Evolutionary conservation across 495 filamentous ascomycete genomes (phyloP).

Genomic region (Penicillium soppii): DNA sequence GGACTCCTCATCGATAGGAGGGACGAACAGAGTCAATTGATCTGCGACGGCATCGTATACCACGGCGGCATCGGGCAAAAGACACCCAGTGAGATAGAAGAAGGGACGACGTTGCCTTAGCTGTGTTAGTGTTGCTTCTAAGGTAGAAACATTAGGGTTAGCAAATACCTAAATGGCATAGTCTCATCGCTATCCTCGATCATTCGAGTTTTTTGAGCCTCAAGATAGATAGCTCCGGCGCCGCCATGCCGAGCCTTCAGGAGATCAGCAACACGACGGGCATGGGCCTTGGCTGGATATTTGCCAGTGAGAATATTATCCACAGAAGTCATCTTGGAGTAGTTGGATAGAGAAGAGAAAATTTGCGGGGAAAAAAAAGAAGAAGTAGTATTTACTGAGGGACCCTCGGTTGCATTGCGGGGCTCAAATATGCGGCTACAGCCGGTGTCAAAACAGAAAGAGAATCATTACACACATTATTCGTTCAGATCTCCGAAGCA

Average conservation of each 20-base stretch:
- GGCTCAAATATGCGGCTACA: constrained; percentile 12
- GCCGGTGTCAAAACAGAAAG: constrained; percentile 1
- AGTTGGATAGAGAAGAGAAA: background rate
- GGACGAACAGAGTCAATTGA: constrained; percentile 87
- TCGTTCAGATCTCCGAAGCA: constrained; percentile 23
- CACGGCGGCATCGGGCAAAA: constrained; percentile 76
- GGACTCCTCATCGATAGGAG: constrained; percentile 78
- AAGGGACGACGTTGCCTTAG: constrained; percentile 79
- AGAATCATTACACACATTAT: background rate
- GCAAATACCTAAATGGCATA: constrained; percentile 74
- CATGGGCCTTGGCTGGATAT: constrained; percentile 94
- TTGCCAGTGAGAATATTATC: constrained; percentile 62
- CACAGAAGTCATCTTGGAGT: constrained; percentile 31
- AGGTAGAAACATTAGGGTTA: constrained; percentile 4
- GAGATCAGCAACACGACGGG: constrained; percentile 73
- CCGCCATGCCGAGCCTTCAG: constrained; percentile 46
- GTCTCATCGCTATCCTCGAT: constrained; percentile 82
- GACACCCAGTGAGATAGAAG: constrained; percentile 91
- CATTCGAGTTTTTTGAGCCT: constrained; percentile 74
- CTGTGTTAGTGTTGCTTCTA: constrained; percentile 1
- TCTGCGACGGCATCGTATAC: constrained; percentile 73
- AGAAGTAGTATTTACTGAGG: background rate
- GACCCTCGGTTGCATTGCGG: constrained; percentile 14
- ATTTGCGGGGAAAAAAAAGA: background rate
- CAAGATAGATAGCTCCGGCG: constrained; percentile 68